Evolutionary conservation across 2,329 filamentous ascomycete species (phyloP).

Genomic region (Nannizziopsis arthrosporioides): DNA sequence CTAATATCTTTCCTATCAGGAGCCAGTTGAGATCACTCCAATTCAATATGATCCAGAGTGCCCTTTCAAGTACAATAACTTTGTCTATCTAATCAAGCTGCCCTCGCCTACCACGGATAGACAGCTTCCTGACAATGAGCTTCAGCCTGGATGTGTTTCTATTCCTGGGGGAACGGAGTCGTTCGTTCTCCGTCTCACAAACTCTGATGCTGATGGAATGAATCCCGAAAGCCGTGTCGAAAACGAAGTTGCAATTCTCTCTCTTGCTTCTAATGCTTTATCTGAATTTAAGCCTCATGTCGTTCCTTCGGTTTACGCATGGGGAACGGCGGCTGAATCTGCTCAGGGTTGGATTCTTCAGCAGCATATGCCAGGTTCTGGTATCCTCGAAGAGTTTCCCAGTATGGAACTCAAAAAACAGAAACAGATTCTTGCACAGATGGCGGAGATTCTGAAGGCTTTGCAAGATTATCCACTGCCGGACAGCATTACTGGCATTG

Average conservation of each 20-base stretch:
- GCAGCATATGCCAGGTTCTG: slow-evolving; percentile 23
- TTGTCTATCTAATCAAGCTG: slow-evolving; percentile 24
- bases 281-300: slow-evolving; percentile 18
- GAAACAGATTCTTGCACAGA: slow-evolving; percentile 22
- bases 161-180: slow-evolving; percentile 20
- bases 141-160: slow-evolving; percentile 19
- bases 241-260: slow-evolving; percentile 26
- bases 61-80: slow-evolving; percentile 30
- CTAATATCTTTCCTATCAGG: background rate
- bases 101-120: slow-evolving; percentile 11
- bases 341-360: slow-evolving; percentile 24
- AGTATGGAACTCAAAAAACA: slow-evolving; percentile 20
- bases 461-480: slow-evolving; percentile 26
- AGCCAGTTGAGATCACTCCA: background rate
- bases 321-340: slow-evolving; percentile 18
- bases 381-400: slow-evolving; percentile 18
- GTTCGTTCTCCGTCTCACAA: slow-evolving; percentile 27
- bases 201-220: slow-evolving; percentile 25
- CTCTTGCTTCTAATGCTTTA: slow-evolving; percentile 23
- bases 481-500: slow-evolving; percentile 22
- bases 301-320: slow-evolving; percentile 25
- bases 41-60: slow-evolving; percentile 25
- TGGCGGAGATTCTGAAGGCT: slow-evolving; percentile 23
- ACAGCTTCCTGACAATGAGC: background rate
- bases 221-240: slow-evolving; percentile 20